A percentile compares a stretch with the other conserved stretches of the same genome.
Conservation (phyloP, 1,284 basidiomycete genomes). For the Veloporphyrellus conicus region DNA sequence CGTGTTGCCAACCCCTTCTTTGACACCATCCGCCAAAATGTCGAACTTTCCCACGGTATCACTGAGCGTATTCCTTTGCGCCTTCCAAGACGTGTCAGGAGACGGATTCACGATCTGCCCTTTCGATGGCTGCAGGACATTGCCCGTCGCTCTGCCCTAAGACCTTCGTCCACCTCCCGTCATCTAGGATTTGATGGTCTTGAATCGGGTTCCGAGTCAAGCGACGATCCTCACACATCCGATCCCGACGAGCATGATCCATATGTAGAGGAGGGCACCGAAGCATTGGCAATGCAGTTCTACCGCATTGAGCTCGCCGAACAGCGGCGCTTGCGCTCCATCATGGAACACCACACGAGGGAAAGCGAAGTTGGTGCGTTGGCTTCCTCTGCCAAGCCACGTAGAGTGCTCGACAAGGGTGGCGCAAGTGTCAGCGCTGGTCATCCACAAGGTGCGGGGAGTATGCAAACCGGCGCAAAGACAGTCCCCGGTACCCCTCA, state of each 20-base stretch:
- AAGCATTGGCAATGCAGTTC: constrained; percentile 84
- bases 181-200: constrained; percentile 68
- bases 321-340: constrained; percentile 81
- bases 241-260: constrained; percentile 36
- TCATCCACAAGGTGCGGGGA: constrained; percentile 8
- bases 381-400: constrained; percentile 5
- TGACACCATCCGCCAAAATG: constrained; percentile 93
- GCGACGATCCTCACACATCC: constrained; percentile 34
- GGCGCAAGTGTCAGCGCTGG: not conserved
- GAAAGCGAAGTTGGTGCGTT: constrained; percentile 35
- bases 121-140: constrained; percentile 79
- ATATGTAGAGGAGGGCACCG: constrained; percentile 62
- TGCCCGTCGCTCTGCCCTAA: constrained; percentile 45
- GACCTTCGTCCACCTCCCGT: constrained; percentile 47
- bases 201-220: constrained; percentile 37
- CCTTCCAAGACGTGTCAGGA: constrained; percentile 59
- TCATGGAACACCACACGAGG: constrained; percentile 87
- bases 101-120: constrained; percentile 72
- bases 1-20: constrained; percentile 74
- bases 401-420: constrained; percentile 6
- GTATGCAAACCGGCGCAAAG: constrained; percentile 16
- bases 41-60: constrained; percentile 83
- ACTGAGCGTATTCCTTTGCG: constrained; percentile 77
- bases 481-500: constrained; percentile 26
- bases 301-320: constrained; percentile 89